Conservation (phyloP, 2,329 filamentous ascomycete genomes). For the Monilinia polystroma region DNA sequence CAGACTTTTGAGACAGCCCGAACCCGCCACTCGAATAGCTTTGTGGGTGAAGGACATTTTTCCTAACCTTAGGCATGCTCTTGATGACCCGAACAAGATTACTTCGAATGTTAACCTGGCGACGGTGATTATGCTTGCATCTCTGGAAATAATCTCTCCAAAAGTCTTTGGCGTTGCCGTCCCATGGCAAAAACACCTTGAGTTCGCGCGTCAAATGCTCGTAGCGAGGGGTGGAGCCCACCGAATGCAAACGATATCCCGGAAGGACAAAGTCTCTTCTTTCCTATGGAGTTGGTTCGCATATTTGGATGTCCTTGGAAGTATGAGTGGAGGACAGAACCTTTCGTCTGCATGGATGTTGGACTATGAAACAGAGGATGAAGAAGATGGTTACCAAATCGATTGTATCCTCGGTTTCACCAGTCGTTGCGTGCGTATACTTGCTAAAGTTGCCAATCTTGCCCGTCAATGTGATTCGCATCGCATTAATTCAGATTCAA, state of each 20-base stretch:
- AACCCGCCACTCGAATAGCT: conserved; percentile 75
- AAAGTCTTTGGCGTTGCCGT: conserved; percentile 78
- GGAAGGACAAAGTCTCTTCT: conserved; percentile 60
- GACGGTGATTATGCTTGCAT: conserved; percentile 81
- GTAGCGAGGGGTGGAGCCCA: conserved; percentile 61
- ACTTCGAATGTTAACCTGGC: conserved; percentile 74
- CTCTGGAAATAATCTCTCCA: conserved; percentile 79
- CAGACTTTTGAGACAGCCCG: conserved; percentile 68
- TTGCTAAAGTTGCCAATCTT: conserved; percentile 71
- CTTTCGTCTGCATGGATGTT: conserved; percentile 35
- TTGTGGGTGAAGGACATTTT: conserved; percentile 79
- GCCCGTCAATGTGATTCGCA: conserved; percentile 66
- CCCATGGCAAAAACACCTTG: conserved; percentile 77
- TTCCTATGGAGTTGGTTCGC: conserved; percentile 82
- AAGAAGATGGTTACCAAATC: conserved; percentile 63
- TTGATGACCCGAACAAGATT: conserved; percentile 59
- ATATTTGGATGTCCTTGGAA: conserved; percentile 78
- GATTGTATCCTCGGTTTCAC: conserved; percentile 83
- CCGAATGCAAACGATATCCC: conserved; percentile 47
- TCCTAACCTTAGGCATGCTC: conserved; percentile 65
- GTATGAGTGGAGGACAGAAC: conserved; percentile 57
- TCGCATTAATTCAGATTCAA: conserved; percentile 56
- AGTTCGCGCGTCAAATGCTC: conserved; percentile 74
- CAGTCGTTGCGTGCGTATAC: conserved; percentile 65
- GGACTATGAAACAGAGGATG: conserved; percentile 53